Evolutionary conservation across 768 basidiomycete genomes (phyloP), one percentile per base, ranked within the genome.

Genomic region (Phanerochaete carnosa): DNA sequence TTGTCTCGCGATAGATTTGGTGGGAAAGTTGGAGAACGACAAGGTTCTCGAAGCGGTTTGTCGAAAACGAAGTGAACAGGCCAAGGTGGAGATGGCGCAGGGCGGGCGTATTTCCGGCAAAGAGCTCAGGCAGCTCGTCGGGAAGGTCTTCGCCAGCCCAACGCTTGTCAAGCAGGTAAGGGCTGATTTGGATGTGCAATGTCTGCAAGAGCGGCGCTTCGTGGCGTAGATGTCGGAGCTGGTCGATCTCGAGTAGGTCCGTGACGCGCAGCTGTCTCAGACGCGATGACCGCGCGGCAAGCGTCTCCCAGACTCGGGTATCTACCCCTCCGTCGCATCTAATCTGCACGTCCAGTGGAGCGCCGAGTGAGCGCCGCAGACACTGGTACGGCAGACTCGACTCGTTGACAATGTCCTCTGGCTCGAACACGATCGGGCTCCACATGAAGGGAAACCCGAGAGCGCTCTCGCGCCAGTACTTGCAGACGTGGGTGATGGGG

Each of bases 41-140:
- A 26, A 64, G 60, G 45, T 59, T 51, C 15, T 19, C 26, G 57
- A 64, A 64, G 12, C 32, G 28, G 57, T 64, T 64, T 2, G 23
- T 35, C 7, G 55, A 47, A 35, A 60, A 64, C 6, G 32, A 22
- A 11, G 51, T 43, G 57, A 61, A 61, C n/a, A 51, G 56, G 22
- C 9, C 9, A 19, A 64, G 19, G 2, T 55, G 50, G 56, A 64
- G 63, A 28, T 57, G 47, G 23, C 52, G 55, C 25, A 64, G 60
- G 2, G 45, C 37, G 16, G 63, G 63, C 1, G 57, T 58, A 28
- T 25, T 16, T 2, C 60, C 63, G 32, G 49, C 55, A 33, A 64
- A 64, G 16, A 64, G 29, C 47, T 23, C 16, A 2, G 63, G 63
- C 15, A 64, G 60, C 28, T 58, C 39, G 22, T 57, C 57, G 22